Evolutionary conservation across 2,329 filamentous ascomycete species (phyloP).

Genomic region (Drechslerella coelobrocha): DNA sequence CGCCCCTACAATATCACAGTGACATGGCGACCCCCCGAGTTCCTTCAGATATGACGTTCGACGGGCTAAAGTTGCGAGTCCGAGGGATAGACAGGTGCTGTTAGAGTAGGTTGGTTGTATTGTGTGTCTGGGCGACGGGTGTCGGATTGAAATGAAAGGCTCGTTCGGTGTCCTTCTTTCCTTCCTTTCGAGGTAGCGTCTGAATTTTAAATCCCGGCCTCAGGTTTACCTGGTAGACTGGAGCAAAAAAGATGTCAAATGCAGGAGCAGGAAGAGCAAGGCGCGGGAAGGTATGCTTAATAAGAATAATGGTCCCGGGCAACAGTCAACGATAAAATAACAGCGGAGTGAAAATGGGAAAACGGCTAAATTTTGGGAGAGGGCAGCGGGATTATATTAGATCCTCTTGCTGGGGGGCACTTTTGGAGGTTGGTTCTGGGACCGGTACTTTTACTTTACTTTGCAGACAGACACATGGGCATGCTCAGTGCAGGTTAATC

Average conservation of each 20-base stretch:
- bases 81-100: conserved; percentile 52
- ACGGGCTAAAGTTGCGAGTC: conserved; percentile 30
- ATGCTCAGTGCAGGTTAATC: too few species aligned
- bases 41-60: conserved; percentile 31
- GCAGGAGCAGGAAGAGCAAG: background rate
- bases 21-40: conserved; percentile 36
- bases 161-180: conserved; percentile 2
- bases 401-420: background rate
- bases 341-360: background rate
- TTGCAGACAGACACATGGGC: too few species aligned
- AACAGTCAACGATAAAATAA: background rate
- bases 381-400: conserved; percentile 8
- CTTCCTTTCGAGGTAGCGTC: conserved; percentile 17
- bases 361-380: background rate
- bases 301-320: background rate
- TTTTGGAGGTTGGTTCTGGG: background rate
- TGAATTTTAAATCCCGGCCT: conserved; percentile 1
- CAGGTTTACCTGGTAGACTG: background rate
- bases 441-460: too few species aligned
- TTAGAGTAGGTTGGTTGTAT: conserved; percentile 41
- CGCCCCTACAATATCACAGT: conserved; percentile 26
- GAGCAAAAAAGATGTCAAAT: background rate
- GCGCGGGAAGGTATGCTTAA: background rate
- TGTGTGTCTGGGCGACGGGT: background rate
- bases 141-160: conserved; percentile 10